These are phyloP conservation scores for Cadophora luteo-olivacea DNA, from an alignment of 2,329 filamentous ascomycete genomes.

Conservation along the genomic window DNA sequence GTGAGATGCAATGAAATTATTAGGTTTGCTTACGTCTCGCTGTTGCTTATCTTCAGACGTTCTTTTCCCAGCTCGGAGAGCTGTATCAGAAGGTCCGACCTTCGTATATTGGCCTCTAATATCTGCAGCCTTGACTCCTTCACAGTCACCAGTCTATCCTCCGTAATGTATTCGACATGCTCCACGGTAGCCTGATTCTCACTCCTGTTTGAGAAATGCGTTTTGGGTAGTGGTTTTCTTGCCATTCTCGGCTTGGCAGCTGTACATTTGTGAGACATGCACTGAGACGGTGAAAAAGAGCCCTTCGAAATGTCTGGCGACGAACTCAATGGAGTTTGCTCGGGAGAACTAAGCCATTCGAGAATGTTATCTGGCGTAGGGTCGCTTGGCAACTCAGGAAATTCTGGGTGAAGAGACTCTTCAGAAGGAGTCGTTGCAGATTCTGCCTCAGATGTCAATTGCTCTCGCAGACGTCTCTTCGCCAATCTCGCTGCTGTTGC, in stretches of 20 bases:
- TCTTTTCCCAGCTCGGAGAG: neutral
- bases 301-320: neutral
- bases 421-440: neutral
- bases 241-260: too few species aligned
- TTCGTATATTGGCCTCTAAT: neutral
- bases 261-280: too few species aligned
- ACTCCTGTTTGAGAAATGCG: neutral
- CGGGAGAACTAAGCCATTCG: constrained; percentile 1
- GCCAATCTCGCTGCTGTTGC: neutral
- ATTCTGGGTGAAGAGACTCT: neutral
- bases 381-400: neutral
- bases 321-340: neutral
- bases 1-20: neutral
- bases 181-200: neutral
- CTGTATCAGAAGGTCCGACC: neutral
- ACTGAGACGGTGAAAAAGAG: neutral
- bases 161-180: neutral
- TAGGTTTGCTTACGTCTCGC: neutral
- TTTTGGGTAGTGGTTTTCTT: neutral
- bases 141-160: neutral
- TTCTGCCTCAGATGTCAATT: neutral
- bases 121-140: neutral
- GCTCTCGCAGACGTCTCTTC: neutral
- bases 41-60: neutral
- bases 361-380: neutral